These are phyloP conservation scores for Phellinidium pouzarii DNA, from an alignment of 1,284 basidiomycete species.

Conservation along the genomic window DNA sequence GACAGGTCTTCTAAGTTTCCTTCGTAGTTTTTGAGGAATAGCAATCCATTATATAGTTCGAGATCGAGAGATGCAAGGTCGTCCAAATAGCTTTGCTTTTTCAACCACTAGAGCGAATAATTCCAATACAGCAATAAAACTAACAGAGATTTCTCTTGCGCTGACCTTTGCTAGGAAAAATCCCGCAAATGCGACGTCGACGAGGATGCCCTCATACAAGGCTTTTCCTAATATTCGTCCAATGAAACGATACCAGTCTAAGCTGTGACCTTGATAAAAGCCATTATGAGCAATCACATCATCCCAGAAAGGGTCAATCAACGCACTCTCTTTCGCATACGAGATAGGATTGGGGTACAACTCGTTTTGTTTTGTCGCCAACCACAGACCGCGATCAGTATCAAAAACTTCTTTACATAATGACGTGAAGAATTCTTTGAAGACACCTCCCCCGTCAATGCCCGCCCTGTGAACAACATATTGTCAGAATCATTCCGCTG, in stretches of 20 bases:
- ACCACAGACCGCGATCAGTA: conserved; percentile 90
- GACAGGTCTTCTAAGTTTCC: conserved; percentile 89
- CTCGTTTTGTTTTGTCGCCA: conserved; percentile 84
- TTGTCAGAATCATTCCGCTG: not conserved
- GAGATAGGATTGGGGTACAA: conserved; percentile 91
- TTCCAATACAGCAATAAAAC: conserved; percentile 15
- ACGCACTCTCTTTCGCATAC: conserved; percentile 79
- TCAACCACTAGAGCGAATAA: conserved; percentile 62
- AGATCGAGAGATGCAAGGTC: conserved; percentile 89
- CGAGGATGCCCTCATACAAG: conserved; percentile 92
- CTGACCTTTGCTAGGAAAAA: conserved; percentile 89
- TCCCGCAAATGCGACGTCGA: conserved; percentile 92
- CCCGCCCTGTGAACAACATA: conserved; percentile 51
- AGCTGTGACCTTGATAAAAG: conserved; percentile 55
- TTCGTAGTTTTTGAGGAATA: conserved; percentile 89
- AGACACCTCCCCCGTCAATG: conserved; percentile 94
- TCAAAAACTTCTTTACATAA: conserved; percentile 93
- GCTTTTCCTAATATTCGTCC: conserved; percentile 94
- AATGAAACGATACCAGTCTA: conserved; percentile 93
- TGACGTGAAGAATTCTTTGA: conserved; percentile 96
- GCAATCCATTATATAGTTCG: conserved; percentile 87
- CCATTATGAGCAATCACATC: conserved; percentile 6
- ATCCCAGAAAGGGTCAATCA: not conserved
- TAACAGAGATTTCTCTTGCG: conserved; percentile 24
- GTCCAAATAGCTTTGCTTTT: conserved; percentile 82